Conservation (phyloP, 108 stramenopile genomes). For the Skeletonema potamos region DNA sequence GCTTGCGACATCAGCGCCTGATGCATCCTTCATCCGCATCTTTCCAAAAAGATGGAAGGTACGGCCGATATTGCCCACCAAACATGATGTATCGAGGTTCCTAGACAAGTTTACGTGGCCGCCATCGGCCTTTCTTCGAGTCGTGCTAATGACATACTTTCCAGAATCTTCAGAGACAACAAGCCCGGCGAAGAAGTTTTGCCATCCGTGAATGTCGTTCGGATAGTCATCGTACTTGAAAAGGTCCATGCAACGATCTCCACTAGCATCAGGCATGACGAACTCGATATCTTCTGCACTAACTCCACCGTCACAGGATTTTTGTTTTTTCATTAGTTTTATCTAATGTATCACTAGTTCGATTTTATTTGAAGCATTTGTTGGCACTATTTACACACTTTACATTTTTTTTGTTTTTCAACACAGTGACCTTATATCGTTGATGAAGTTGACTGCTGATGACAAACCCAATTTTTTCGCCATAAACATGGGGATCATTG, state of each 20-base stretch:
- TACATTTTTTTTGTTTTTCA: slow-evolving; percentile 3
- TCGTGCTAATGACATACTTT: slow-evolving; percentile 10
- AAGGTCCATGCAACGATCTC: not conserved
- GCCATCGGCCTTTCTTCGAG: slow-evolving; percentile 6
- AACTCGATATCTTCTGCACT: not conserved
- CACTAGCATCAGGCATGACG: not conserved
- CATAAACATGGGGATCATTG: slow-evolving; percentile 75
- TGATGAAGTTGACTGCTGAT: slow-evolving; percentile 69
- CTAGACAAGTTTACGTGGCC: slow-evolving; percentile 5
- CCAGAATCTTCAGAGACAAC: slow-evolving; percentile 4
- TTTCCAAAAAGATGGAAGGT: slow-evolving; percentile 6
- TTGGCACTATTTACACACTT: not conserved
- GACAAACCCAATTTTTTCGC: slow-evolving; percentile 67
- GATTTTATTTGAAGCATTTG: too few species aligned
- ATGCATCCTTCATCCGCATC: slow-evolving; percentile 13
- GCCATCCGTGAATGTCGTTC: slow-evolving; percentile 2
- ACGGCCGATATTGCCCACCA: slow-evolving; percentile 3
- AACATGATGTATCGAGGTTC: not conserved
- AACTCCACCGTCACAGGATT: slow-evolving; percentile 2
- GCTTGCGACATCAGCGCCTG: slow-evolving; percentile 1
- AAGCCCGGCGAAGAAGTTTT: slow-evolving; percentile 14
- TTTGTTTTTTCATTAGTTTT: too few species aligned
- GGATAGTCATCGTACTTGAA: slow-evolving; percentile 2
- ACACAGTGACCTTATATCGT: slow-evolving; percentile 57
- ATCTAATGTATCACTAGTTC: too few species aligned